Evolutionary conservation across 2,329 filamentous ascomycete species (phyloP), one percentile per base, ranked within the genome.

Genomic region (Rosellinia necatrix): DNA sequence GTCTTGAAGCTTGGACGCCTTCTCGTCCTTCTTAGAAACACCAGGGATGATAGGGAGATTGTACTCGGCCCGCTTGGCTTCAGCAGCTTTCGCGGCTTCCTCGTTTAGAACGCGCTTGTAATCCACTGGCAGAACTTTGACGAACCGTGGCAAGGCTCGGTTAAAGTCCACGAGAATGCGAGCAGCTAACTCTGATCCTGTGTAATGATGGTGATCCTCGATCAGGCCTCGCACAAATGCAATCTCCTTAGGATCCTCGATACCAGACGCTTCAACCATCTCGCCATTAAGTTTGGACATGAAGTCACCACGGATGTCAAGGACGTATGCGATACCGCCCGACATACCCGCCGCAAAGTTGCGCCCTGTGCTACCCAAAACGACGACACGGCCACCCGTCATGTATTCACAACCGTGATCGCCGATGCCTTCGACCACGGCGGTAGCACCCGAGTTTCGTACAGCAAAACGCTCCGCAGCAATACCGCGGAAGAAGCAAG

Each of bases 281-380:
- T 97, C 93, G 70, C 87, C 89, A 78, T 97, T 97, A 76, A 97
- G 88, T 83, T 97, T 97, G 66, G 87, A 86, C 73, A 90, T 81
- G 78, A 97, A 96, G 76, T 97, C 91, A 63, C 89, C 84, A 72
- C 93, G 84, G 70, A 94, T 88, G 70, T 97, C 93, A 25, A 97
- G 84, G 50, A 97, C 86, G 69, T 96, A 97, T 15, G 92, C 92
- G 68, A 97, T 97, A 81, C 93, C 93, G 71, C 93, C 93, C 69
- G 92, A 97, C 93, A 97, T 97, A 81, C 93, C 93, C 59, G 93
- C 93, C 67, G 92, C 93, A 70, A 97, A 97, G 81, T 97, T 97
- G 67, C 93, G 92, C 41, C 93, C 93, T 70, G 92, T 96, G 68
- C 84, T 86, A 56, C 93, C 93, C 43, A 97, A 83, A 69, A 96